These are phyloP conservation scores for Microglena sp. DNA, from an alignment of 139 green algal species.

Conservation along the genomic window DNA sequence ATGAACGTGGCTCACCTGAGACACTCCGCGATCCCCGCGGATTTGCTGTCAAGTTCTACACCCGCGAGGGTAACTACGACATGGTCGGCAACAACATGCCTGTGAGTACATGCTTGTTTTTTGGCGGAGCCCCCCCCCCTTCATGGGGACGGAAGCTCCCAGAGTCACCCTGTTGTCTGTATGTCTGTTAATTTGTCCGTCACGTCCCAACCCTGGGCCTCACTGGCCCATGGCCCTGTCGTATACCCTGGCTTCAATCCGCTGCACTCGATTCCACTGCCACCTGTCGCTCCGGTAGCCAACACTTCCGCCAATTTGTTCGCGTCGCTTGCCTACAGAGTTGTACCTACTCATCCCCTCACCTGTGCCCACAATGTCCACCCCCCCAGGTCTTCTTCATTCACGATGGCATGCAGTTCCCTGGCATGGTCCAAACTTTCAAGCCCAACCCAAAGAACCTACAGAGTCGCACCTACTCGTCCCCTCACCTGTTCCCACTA, in stretches of 20 bases:
- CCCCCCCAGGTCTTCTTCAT: constrained; percentile 79
- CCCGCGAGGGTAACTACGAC: constrained; percentile 87
- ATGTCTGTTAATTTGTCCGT: too few relatives aligned
- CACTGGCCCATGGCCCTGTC: too few relatives aligned
- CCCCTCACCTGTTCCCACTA: neutral
- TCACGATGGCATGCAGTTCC: constrained; percentile 94
- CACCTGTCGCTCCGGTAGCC: too few relatives aligned
- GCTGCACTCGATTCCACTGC: too few relatives aligned
- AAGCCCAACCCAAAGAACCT: constrained; percentile 96
- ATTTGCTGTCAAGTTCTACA: constrained; percentile 98
- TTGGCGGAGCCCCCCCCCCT: too few relatives aligned
- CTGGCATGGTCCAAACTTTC: constrained; percentile 90
- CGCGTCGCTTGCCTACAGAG: too few relatives aligned
- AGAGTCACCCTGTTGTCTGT: too few relatives aligned
- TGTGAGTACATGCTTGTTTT: constrained; percentile 33
- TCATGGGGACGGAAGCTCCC: too few relatives aligned
- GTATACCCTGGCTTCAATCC: too few relatives aligned
- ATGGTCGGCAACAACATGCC: constrained; percentile 89
- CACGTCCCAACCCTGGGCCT: too few relatives aligned
- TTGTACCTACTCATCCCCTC: neutral
- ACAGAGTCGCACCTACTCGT: too few relatives aligned
- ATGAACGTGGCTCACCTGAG: constrained; percentile 74
- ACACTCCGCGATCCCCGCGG: constrained; percentile 86
- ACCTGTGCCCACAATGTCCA: neutral
- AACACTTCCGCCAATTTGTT: neutral